Conservation (phyloP, 176 grass and related monocot genomes). For the Otatea glauca region DNA sequence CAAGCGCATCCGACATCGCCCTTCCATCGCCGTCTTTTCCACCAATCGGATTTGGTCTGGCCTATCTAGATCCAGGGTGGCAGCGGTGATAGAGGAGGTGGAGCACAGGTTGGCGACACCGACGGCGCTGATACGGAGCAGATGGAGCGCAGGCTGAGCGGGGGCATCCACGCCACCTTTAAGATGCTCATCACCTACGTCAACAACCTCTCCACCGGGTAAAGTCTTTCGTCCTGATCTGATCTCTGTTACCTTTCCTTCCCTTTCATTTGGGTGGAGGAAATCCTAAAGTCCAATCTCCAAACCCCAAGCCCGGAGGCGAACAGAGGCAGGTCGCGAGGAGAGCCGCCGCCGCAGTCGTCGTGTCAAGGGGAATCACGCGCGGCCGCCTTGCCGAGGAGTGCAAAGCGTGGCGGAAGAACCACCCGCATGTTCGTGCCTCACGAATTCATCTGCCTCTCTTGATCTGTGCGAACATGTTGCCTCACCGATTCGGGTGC, state of each 20-base stretch:
- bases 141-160: slow-evolving; percentile 84
- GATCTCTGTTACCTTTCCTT: slow-evolving; percentile 6
- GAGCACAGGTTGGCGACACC: slow-evolving; percentile 71
- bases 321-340: background rate
- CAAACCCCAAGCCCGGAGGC: background rate
- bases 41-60: too few species aligned
- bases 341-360: background rate
- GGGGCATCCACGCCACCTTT: slow-evolving; percentile 56
- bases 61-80: too few species aligned
- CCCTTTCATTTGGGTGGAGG: background rate
- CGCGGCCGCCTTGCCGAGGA: slow-evolving; percentile 89
- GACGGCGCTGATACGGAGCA: slow-evolving; percentile 70
- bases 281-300: background rate
- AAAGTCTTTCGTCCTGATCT: slow-evolving; percentile 19
- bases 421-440: slow-evolving; percentile 82
- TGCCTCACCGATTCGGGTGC: background rate
- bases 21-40: too few species aligned
- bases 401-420: slow-evolving; percentile 93
- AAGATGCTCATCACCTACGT: slow-evolving; percentile 98
- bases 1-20: too few species aligned
- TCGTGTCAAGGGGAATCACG: slow-evolving; percentile 84
- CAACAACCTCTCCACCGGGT: slow-evolving; percentile 71
- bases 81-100: slow-evolving; percentile 66
- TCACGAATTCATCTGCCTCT: background rate
- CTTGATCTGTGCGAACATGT: background rate